Evolutionary conservation across 2,329 filamentous ascomycete genomes (phyloP), one percentile per base, ranked within the genome.

Genomic region (Plectosphaerella sp.): DNA sequence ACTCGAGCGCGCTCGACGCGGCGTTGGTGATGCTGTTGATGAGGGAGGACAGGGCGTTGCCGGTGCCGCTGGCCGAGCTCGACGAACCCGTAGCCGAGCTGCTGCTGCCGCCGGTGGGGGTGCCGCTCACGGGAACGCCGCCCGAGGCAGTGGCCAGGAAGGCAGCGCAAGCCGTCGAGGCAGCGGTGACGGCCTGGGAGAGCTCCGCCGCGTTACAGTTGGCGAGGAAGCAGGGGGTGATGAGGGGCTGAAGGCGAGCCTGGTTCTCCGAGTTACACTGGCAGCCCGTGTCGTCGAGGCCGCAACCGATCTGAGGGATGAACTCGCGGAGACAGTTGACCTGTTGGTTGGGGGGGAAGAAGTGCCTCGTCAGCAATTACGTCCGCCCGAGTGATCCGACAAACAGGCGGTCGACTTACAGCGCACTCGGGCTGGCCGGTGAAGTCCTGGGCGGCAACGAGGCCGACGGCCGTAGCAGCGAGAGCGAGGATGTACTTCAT

Each of bases 401-500:
- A 16, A 16, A 41, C 7, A 5, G 18, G 10, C 24, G 41, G 42
- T n/a, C 12, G 9, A 66, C 72, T 56, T 69, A 76, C 73, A 58
- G 72, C 70, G 57, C 73, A 76, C 5, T 59, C 16, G 46, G 72
- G 68, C 52, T 69, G 57, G 37, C 62, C 67, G 24, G 54, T 41
- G 48, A 73, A 62, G 58, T 69, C 57, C 61, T 74, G 71, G 33
- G 71, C 72, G 48, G 66, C 64, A 42, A 64, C 70, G 37, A 73
- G 54, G 62, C 70, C 63, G 47, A 62, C 65, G 39, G 61, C 58
- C 10, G 18, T 9, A 52, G 64, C 66, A 48, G 69, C 54, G 50
- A 69, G 49, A 33, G 69, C 53, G 52, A 69, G 55, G 41, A 64
- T 49, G 58, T 63, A 57, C 72, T 74, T 76, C 73, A 76, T 76